phyloP scores from a whole-genome alignment of 805 yeast genomes.

The Candida orba region DNA sequence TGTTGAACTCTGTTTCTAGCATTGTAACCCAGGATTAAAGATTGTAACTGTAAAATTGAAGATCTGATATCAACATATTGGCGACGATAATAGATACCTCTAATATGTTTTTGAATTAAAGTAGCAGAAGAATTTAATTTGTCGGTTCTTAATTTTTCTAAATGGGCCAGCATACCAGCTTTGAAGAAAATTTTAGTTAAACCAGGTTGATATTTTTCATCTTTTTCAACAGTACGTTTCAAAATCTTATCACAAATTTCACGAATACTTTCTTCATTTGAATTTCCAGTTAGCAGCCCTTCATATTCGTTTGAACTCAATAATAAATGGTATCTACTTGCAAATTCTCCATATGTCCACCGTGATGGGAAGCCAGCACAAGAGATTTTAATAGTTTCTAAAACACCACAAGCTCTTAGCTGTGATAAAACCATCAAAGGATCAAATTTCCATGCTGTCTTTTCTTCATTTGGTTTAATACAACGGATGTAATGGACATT shows the following conservation, averaged over 20 bases:
- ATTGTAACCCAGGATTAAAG: constrained; percentile 54
- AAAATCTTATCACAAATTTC: constrained; percentile 66
- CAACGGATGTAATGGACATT: constrained; percentile 96
- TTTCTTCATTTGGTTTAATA: constrained; percentile 92
- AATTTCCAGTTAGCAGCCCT: constrained; percentile 43
- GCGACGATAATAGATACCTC: constrained; percentile 56
- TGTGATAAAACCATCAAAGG: constrained; percentile 93
- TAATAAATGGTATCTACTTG: constrained; percentile 77
- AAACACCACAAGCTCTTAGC: constrained; percentile 96
- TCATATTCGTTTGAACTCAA: constrained; percentile 68
- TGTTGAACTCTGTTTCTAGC: constrained; percentile 48
- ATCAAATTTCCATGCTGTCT: constrained; percentile 93
- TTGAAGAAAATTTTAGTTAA: constrained; percentile 90
- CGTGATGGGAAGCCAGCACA: constrained; percentile 98
- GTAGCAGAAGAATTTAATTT: constrained; percentile 74
- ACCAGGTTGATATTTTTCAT: constrained; percentile 78
- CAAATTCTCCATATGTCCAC: constrained; percentile 92
- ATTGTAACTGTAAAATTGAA: constrained; percentile 52
- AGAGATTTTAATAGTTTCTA: constrained; percentile 92
- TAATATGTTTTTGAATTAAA: constrained; percentile 76
- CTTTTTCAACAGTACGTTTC: constrained; percentile 54
- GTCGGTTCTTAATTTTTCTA: constrained; percentile 79
- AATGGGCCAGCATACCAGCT: constrained; percentile 90
- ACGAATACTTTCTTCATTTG: constrained; percentile 49
- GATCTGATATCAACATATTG: constrained; percentile 46